Conservation (phyloP, 2,329 filamentous ascomycete genomes). For the Scolecobasidium constrictum region DNA sequence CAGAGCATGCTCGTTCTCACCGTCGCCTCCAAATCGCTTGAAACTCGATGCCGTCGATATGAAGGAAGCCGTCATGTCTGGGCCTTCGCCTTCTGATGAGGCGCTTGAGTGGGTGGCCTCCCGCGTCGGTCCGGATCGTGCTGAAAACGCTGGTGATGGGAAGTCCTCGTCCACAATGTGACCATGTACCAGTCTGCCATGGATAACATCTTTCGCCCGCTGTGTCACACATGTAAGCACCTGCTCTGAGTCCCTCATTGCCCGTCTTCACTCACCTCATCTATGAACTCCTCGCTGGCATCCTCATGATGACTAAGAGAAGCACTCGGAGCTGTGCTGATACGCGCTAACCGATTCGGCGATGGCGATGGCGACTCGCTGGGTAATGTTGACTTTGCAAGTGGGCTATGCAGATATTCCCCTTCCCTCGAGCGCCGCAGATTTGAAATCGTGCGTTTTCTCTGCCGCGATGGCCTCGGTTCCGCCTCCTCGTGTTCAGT, state of each 20-base stretch:
- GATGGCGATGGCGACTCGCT: slow-evolving; percentile 12
- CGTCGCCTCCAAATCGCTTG: slow-evolving; percentile 29
- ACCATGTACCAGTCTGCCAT: slow-evolving; percentile 80
- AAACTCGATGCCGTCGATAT: slow-evolving; percentile 72
- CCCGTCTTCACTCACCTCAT: slow-evolving; percentile 19
- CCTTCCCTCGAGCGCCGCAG: not conserved
- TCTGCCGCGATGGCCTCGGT: not conserved
- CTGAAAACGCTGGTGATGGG: slow-evolving; percentile 61
- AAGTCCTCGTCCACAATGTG: slow-evolving; percentile 94
- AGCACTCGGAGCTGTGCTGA: slow-evolving; percentile 1
- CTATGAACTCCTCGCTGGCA: slow-evolving; percentile 20
- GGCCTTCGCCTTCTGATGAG: slow-evolving; percentile 35
- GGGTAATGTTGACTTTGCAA: slow-evolving; percentile 19
- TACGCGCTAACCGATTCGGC: not conserved
- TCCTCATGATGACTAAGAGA: slow-evolving; percentile 3
- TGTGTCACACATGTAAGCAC: no score
- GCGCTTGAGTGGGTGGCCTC: slow-evolving; percentile 28
- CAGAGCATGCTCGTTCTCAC: slow-evolving; percentile 53
- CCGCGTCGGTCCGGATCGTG: slow-evolving; percentile 48
- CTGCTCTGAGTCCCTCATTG: no score
- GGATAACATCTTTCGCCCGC: slow-evolving; percentile 79
- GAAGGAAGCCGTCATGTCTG: slow-evolving; percentile 72
- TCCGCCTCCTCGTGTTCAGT: not conserved
- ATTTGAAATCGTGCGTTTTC: not conserved
- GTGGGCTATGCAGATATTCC: slow-evolving; percentile 19